Conservation (phyloP, 1,139 yeast species). For the Sugiyamaella pinicola region DNA sequence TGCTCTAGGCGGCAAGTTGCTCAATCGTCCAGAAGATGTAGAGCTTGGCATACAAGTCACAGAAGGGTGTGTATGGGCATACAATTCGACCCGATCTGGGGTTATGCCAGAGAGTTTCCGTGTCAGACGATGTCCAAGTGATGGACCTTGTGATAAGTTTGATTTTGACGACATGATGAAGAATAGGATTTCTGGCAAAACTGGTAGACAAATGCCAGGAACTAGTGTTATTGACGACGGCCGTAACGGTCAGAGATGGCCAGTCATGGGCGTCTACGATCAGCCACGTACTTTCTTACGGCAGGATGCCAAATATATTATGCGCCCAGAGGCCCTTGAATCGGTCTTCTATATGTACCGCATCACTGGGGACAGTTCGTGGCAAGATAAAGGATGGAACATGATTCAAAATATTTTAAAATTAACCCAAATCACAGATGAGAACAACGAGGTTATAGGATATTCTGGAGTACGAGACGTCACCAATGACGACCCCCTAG, state of each 20-base stretch:
- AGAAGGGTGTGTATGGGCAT: constrained; percentile 67
- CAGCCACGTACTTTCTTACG: constrained; percentile 42
- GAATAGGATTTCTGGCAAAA: neutral
- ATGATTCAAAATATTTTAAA: constrained; percentile 57
- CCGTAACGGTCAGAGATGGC: constrained; percentile 33
- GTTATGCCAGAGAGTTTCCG: constrained; percentile 50
- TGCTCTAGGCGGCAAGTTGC: constrained; percentile 65
- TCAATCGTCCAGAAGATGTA: constrained; percentile 54
- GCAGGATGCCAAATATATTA: constrained; percentile 55
- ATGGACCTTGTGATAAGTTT: constrained; percentile 34
- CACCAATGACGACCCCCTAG: constrained; percentile 40
- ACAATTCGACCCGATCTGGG: constrained; percentile 49
- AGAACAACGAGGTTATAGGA: constrained; percentile 49
- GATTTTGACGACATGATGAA: constrained; percentile 29
- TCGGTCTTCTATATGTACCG: constrained; percentile 73
- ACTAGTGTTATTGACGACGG: constrained; percentile 21
- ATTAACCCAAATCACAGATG: constrained; percentile 29
- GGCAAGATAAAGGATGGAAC: constrained; percentile 72
- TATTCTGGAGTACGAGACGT: constrained; percentile 58
- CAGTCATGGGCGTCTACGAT: constrained; percentile 38
- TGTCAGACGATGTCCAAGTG: constrained; percentile 44
- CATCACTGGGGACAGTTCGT: constrained; percentile 68
- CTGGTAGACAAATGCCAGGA: constrained; percentile 4
- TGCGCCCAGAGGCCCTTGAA: constrained; percentile 78
- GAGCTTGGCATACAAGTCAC: constrained; percentile 63